A percentile compares a stretch with the other conserved stretches of the same genome.
Conservation (phyloP, 106 monocot genomes). For the Chionographis japonica region DNA sequence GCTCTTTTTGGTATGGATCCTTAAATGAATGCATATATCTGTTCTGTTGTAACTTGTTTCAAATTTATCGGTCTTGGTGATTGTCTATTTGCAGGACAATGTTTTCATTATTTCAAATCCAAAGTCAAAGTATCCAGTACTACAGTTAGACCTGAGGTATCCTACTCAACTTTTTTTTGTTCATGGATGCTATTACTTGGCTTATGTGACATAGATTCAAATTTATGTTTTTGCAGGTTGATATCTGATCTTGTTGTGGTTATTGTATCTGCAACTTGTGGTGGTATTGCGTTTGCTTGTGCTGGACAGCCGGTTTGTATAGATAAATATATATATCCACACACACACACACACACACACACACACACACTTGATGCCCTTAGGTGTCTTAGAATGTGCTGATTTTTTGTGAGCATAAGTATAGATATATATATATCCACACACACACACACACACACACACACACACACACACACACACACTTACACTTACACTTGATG, state of each 20-base stretch:
- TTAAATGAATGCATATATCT: neutral
- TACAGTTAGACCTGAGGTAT: slow-evolving; percentile 85
- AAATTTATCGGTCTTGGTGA: neutral
- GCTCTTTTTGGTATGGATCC: neutral
- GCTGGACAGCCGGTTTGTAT: slow-evolving; percentile 80
- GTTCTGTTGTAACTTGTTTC: neutral
- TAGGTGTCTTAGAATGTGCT: no score
- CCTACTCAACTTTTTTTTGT: neutral
- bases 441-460: no score
- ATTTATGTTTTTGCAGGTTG: slow-evolving; percentile 42
- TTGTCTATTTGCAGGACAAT: slow-evolving; percentile 55
- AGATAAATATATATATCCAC: no score
- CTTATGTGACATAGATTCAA: neutral
- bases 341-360: no score
- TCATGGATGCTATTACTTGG: neutral
- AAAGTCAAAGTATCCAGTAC: slow-evolving; percentile 91
- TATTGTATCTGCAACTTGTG: slow-evolving; percentile 78
- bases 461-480: no score
- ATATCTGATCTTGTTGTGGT: slow-evolving; percentile 95
- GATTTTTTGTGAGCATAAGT: no score
- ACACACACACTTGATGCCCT: no score
- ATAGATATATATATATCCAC: no score
- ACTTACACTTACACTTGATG: no score
- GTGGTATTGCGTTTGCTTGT: slow-evolving; percentile 94
- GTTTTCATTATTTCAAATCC: slow-evolving; percentile 96